These are phyloP conservation scores for Acorus gramineus DNA, from an alignment of 106 monocot genomes.

Conservation along the genomic window DNA sequence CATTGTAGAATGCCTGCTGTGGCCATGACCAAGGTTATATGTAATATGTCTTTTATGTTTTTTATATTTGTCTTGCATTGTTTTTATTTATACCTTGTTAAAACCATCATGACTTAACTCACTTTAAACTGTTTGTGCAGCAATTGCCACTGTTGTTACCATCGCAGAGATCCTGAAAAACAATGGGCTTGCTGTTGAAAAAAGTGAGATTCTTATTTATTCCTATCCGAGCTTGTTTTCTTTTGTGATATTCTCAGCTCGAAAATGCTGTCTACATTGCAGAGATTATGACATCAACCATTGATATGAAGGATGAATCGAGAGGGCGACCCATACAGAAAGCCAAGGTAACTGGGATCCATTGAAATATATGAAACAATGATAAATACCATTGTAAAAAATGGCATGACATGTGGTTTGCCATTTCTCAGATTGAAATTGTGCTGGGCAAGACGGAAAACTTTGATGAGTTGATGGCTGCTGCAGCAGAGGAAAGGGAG, in stretches of 20 bases:
- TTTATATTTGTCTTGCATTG: neutral
- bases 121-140: constrained; percentile 14
- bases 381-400: no score
- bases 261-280: neutral
- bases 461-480: constrained; percentile 75
- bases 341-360: neutral
- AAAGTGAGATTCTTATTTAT: neutral
- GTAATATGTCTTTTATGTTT: neutral
- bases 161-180: constrained; percentile 79
- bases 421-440: constrained; percentile 46
- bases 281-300: constrained; percentile 5
- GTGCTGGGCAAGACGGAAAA: constrained; percentile 57
- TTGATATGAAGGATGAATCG: constrained; percentile 3
- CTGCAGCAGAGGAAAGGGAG: constrained; percentile 43
- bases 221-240: neutral
- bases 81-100: neutral
- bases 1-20: no score
- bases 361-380: no score
- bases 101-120: no score
- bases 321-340: constrained; percentile 2
- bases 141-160: constrained; percentile 75
- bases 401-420: neutral
- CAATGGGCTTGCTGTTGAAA: constrained; percentile 18
- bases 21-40: no score
- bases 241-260: constrained; percentile 16